Percentiles rank a stretch among this genome's conserved stretches.
phyloP scores from a whole-genome alignment of 345 rosid species.

The Punica granatum region DNA sequence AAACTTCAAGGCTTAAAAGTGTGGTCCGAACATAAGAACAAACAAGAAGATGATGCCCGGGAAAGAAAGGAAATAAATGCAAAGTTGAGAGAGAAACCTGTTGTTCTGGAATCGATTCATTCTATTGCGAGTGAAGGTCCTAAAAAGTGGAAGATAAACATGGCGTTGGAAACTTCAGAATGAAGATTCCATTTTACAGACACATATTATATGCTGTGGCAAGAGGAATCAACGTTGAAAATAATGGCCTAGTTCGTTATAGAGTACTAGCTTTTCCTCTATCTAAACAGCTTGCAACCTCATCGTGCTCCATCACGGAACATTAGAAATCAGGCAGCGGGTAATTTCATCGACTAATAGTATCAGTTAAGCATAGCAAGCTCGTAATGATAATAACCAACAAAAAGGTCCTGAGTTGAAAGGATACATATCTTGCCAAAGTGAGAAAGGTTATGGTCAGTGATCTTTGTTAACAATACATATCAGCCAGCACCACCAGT shows the following conservation, averaged over 20 bases:
- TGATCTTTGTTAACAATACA: no score
- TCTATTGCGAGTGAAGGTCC: slow-evolving; percentile 89
- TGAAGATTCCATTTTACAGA: background rate
- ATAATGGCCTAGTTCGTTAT: background rate
- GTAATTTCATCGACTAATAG: background rate
- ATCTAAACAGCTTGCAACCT: background rate
- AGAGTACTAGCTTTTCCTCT: background rate
- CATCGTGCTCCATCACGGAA: no score
- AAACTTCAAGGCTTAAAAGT: background rate
- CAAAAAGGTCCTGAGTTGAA: background rate
- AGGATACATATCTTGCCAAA: background rate
- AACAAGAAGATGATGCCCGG: background rate
- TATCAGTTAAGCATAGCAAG: background rate
- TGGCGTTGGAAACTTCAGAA: background rate
- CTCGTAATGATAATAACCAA: background rate
- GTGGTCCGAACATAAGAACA: background rate
- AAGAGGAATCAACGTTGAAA: background rate
- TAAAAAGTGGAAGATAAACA: slow-evolving; percentile 18
- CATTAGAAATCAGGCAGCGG: no score
- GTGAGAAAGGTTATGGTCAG: no score
- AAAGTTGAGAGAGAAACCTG: slow-evolving; percentile 41
- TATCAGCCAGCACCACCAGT: no score
- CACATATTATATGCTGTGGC: background rate
- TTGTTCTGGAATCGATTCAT: slow-evolving; percentile 88
- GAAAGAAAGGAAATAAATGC: background rate